A percentile compares a stretch with the other conserved stretches of the same genome.
phyloP scores from a whole-genome alignment of 2,329 filamentous ascomycete genomes.

The Macrophomina tecta region DNA sequence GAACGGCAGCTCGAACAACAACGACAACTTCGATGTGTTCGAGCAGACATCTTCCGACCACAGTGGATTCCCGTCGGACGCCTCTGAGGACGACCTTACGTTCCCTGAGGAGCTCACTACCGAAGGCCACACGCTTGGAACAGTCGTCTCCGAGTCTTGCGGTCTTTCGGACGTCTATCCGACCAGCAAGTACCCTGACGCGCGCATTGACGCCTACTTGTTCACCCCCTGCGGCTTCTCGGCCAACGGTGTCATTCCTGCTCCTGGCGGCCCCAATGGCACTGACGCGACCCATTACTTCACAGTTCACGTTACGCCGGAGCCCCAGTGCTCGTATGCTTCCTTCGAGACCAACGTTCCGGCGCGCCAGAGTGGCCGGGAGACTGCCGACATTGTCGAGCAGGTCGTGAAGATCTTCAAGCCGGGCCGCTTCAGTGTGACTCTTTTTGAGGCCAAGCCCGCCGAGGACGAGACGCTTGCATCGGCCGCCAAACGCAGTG shows the following conservation, averaged over 20 bases:
- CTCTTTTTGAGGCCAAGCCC: constrained; percentile 88
- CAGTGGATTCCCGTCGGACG: constrained; percentile 62
- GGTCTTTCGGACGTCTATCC: constrained; percentile 91
- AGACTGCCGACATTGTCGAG: constrained; percentile 88
- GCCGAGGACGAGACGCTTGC: constrained; percentile 38
- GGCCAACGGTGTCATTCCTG: constrained; percentile 92
- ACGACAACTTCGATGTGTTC: constrained; percentile 79
- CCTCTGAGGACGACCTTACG: constrained; percentile 54
- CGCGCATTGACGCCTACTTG: constrained; percentile 92
- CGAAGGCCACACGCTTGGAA: constrained; percentile 91
- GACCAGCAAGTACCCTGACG: constrained; percentile 83
- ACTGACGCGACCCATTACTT: constrained; percentile 75
- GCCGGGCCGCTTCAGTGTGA: constrained; percentile 96
- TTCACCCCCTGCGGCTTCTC: constrained; percentile 98
- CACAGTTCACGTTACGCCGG: constrained; percentile 96
- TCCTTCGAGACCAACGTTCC: constrained; percentile 99
- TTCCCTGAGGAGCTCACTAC: constrained; percentile 80
- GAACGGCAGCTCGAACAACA: constrained; percentile 37
- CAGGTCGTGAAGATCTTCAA: constrained; percentile 96
- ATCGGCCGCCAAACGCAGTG: constrained; percentile 54
- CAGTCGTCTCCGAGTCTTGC: constrained; percentile 87
- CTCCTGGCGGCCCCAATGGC: constrained; percentile 58
- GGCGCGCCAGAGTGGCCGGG: constrained; percentile 82
- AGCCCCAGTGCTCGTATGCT: constrained; percentile 95
- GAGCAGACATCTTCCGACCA: constrained; percentile 72